A percentile compares a stretch with the other conserved stretches of the same genome.
These are phyloP conservation scores for Vigna hirtella DNA, from an alignment of 306 rosid genomes.

Conservation along the genomic window DNA sequence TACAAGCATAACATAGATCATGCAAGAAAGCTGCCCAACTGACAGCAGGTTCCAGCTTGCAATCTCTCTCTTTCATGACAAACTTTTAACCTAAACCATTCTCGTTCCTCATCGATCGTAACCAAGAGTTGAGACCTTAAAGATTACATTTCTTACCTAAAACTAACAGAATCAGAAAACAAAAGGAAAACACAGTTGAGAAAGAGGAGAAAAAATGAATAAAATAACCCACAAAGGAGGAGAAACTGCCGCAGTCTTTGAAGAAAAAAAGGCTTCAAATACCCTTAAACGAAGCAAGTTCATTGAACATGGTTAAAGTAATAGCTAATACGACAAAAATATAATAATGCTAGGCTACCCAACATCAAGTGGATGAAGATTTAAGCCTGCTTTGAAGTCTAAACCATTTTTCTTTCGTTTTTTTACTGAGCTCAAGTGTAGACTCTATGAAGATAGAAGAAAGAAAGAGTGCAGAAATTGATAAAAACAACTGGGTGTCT, in stretches of 20 bases:
- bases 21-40: conserved; percentile 95
- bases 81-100: conserved; percentile 64
- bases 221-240: no score
- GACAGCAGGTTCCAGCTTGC: conserved; percentile 97
- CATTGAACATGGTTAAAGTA: background rate
- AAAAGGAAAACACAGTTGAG: background rate
- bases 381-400: background rate
- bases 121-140: conserved; percentile 46
- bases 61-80: conserved; percentile 54
- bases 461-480: background rate
- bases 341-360: background rate
- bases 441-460: background rate
- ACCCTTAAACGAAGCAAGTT: conserved; percentile 6
- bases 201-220: background rate
- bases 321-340: background rate
- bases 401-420: background rate
- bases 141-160: conserved; percentile 22
- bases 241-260: background rate
- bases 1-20: conserved; percentile 59
- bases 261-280: background rate
- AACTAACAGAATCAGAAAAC: background rate
- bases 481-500: background rate
- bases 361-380: background rate
- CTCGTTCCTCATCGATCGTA: conserved; percentile 59
- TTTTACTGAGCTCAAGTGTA: background rate